phyloP scores from a whole-genome alignment of 306 rosid species.

The Delonix regia region DNA sequence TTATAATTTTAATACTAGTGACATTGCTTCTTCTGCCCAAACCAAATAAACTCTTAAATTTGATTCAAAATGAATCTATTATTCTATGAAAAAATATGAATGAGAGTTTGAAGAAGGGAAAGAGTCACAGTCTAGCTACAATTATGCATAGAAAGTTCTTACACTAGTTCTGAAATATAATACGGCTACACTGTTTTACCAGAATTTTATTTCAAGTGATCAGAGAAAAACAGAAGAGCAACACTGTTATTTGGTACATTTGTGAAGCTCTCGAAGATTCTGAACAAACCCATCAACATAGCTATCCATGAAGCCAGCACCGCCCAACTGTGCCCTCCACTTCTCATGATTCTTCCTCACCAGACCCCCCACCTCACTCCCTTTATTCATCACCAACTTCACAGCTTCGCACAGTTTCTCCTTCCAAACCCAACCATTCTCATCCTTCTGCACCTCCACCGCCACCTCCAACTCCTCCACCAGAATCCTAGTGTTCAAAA shows the following conservation, averaged over 20 bases:
- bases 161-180: too few relatives aligned
- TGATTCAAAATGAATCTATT: too few relatives aligned
- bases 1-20: too few relatives aligned
- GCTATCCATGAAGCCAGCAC: slow-evolving; percentile 35
- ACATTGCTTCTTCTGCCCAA: too few relatives aligned
- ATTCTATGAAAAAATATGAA: too few relatives aligned
- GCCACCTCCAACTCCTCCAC: slow-evolving; percentile 58
- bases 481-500: slow-evolving; percentile 56
- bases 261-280: slow-evolving; percentile 4
- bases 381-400: slow-evolving; percentile 51
- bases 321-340: slow-evolving; percentile 38
- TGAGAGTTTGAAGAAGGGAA: too few relatives aligned
- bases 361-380: slow-evolving; percentile 40
- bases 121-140: too few relatives aligned
- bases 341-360: slow-evolving; percentile 52
- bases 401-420: slow-evolving; percentile 56
- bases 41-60: too few relatives aligned
- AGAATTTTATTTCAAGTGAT: too few relatives aligned
- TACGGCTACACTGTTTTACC: too few relatives aligned
- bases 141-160: too few relatives aligned
- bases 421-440: slow-evolving; percentile 49
- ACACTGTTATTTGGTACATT: background rate
- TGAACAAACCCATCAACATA: slow-evolving; percentile 50
- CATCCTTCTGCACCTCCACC: slow-evolving; percentile 51
- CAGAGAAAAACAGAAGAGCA: too few relatives aligned